phyloP scores from a whole-genome alignment of 2,329 filamentous ascomycete genomes.

The Talaromyces sp. region DNA sequence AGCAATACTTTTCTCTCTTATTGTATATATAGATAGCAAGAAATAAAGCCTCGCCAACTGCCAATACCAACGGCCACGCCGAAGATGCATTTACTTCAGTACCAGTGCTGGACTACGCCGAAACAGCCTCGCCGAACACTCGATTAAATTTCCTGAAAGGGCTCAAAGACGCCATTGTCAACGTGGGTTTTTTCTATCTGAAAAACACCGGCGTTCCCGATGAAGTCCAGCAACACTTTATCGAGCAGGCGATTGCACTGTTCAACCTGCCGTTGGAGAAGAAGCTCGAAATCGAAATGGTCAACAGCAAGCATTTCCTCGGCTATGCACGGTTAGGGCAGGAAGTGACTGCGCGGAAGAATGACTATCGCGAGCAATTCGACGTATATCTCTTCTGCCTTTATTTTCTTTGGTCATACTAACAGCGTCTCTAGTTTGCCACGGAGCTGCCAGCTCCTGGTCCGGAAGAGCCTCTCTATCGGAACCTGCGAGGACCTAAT shows the following conservation, averaged over 20 bases:
- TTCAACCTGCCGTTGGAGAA: constrained; percentile 41
- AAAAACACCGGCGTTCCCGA: constrained; percentile 22
- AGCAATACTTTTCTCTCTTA: not conserved
- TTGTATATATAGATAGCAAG: constrained; percentile 1
- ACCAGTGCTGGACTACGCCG: constrained; percentile 26
- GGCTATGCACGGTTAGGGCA: constrained; percentile 31
- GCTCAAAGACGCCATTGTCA: constrained; percentile 27
- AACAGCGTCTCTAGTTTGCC: constrained; percentile 22
- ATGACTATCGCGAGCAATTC: constrained; percentile 32
- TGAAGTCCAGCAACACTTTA: constrained; percentile 21
- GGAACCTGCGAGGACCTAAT: constrained; percentile 30
- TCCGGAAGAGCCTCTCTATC: constrained; percentile 28
- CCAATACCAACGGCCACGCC: not conserved
- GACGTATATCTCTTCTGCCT: constrained; percentile 18
- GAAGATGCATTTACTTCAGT: constrained; percentile 22
- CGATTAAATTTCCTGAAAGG: constrained; percentile 22
- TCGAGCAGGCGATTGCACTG: constrained; percentile 36
- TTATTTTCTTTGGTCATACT: not conserved
- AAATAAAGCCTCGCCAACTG: not conserved
- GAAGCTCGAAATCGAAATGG: constrained; percentile 45
- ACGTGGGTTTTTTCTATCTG: constrained; percentile 33
- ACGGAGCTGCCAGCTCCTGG: constrained; percentile 31
- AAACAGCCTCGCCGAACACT: constrained; percentile 14
- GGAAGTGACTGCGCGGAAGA: constrained; percentile 27
- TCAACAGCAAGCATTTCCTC: constrained; percentile 33